These are phyloP conservation scores for Craspedostauros australis DNA, from an alignment of 108 stramenopile species.

Conservation along the genomic window DNA sequence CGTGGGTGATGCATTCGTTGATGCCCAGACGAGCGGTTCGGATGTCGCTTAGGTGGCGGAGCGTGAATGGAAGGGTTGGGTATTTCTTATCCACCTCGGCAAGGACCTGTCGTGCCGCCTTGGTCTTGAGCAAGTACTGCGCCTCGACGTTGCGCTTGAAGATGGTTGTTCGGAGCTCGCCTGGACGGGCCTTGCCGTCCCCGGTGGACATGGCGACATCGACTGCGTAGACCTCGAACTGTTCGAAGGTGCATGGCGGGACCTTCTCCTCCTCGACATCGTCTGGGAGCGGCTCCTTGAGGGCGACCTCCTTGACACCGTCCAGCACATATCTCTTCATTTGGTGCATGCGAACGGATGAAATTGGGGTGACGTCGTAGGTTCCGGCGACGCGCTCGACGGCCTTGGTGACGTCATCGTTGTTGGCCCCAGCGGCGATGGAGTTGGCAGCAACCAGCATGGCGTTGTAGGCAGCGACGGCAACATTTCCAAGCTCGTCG, in stretches of 20 bases:
- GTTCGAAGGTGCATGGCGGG: slow-evolving; percentile 79
- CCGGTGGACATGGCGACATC: slow-evolving; percentile 97
- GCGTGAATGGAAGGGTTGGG: slow-evolving; percentile 96
- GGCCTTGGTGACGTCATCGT: slow-evolving; percentile 87
- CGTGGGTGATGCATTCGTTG: slow-evolving; percentile 89
- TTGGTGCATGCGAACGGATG: slow-evolving; percentile 97
- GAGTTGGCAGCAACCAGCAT: slow-evolving; percentile 89
- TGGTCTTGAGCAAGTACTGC: slow-evolving; percentile 95
- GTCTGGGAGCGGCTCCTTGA: slow-evolving; percentile 70
- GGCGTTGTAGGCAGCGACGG: slow-evolving; percentile 94
- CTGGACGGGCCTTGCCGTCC: slow-evolving; percentile 92
- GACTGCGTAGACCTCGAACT: slow-evolving; percentile 91
- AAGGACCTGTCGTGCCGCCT: slow-evolving; percentile 82
- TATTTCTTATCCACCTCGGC: slow-evolving; percentile 91
- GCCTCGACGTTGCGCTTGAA: slow-evolving; percentile 96
- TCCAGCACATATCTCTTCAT: slow-evolving; percentile 98
- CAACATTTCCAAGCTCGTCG: slow-evolving; percentile 72
- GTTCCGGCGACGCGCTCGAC: slow-evolving; percentile 87
- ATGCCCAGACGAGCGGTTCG: slow-evolving; percentile 91
- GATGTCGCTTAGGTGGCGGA: slow-evolving; percentile 94
- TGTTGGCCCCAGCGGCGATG: slow-evolving; percentile 89
- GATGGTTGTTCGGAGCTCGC: slow-evolving; percentile 88
- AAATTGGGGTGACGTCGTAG: slow-evolving; percentile 92
- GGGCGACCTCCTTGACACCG: slow-evolving; percentile 91
- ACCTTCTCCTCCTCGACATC: slow-evolving; percentile 81